Percentiles rank a stretch among this genome's conserved stretches.
Conservation (phyloP, 495 filamentous ascomycete species). For the Lasiosphaeria hispida region DNA sequence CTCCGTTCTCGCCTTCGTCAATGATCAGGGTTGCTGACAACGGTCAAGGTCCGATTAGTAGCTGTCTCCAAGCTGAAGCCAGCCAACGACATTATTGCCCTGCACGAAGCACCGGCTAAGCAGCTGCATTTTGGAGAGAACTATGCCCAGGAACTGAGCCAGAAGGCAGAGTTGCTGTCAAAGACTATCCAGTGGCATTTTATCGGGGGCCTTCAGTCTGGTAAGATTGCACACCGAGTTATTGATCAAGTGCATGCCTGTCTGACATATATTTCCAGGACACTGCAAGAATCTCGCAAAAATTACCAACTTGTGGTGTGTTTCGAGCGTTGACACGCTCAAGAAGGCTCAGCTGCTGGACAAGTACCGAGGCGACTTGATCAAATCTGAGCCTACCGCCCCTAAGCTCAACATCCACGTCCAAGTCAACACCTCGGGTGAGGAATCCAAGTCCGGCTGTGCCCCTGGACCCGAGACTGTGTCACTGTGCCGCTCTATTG, state of each 20-base stretch:
- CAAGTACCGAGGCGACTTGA: conserved; percentile 64
- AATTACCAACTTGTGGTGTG: conserved; percentile 87
- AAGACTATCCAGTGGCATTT: conserved; percentile 87
- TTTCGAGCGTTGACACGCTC: conserved; percentile 80
- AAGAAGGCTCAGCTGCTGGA: conserved; percentile 85
- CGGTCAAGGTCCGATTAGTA: conserved; percentile 69
- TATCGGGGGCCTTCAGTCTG: conserved; percentile 81
- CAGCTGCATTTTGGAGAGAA: conserved; percentile 95
- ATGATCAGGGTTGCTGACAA: neutral
- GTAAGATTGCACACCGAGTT: conserved; percentile 29
- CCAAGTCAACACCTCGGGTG: conserved; percentile 93
- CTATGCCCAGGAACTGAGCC: conserved; percentile 86
- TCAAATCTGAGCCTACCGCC: conserved; percentile 31
- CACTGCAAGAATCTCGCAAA: conserved; percentile 86
- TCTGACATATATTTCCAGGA: conserved; percentile 44
- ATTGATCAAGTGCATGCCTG: neutral
- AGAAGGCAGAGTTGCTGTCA: conserved; percentile 80
- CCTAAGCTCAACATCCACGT: conserved; percentile 72
- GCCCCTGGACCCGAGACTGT: conserved; percentile 59
- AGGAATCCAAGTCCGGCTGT: conserved; percentile 79
- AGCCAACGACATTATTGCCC: conserved; percentile 77
- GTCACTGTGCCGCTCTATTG: conserved; percentile 63
- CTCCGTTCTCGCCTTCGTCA: neutral
- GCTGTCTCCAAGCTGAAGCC: conserved; percentile 95
- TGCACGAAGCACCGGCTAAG: conserved; percentile 59